Percentiles rank a stretch among this genome's conserved stretches.
Conservation (phyloP, 345 rosid species). For the Hibiscus trionum region DNA sequence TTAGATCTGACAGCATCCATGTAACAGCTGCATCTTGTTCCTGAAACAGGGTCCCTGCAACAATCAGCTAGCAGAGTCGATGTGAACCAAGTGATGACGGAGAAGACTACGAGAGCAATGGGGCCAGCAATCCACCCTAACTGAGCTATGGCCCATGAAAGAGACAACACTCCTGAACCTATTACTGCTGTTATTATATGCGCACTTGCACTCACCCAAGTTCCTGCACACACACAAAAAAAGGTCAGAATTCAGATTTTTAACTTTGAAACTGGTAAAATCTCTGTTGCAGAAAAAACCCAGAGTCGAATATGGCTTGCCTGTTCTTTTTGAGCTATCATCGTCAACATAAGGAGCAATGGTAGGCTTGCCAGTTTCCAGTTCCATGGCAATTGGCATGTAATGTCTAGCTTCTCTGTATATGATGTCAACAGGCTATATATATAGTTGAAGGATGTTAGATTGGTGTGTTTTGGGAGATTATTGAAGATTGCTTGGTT, state of each 20-base stretch:
- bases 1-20: constrained; percentile 20
- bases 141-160: constrained; percentile 35
- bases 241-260: too few species aligned
- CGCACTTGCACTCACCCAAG: constrained; percentile 28
- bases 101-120: constrained; percentile 17
- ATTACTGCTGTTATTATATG: constrained; percentile 36
- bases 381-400: background rate
- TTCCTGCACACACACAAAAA: constrained; percentile 13
- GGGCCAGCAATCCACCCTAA: constrained; percentile 41
- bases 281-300: background rate
- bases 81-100: constrained; percentile 24
- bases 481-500: background rate
- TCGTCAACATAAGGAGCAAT: constrained; percentile 19
- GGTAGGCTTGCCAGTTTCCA: background rate
- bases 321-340: constrained; percentile 23
- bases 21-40: constrained; percentile 22
- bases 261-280: background rate
- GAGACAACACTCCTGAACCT: constrained; percentile 34
- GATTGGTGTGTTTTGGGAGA: too few species aligned
- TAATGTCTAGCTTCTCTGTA: background rate
- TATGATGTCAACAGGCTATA: background rate
- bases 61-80: constrained; percentile 21
- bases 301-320: background rate
- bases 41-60: constrained; percentile 23
- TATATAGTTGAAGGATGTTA: background rate